Evolutionary conservation across 495 filamentous ascomycete genomes (phyloP).

Genomic region (Talaromyces trachyspermus): DNA sequence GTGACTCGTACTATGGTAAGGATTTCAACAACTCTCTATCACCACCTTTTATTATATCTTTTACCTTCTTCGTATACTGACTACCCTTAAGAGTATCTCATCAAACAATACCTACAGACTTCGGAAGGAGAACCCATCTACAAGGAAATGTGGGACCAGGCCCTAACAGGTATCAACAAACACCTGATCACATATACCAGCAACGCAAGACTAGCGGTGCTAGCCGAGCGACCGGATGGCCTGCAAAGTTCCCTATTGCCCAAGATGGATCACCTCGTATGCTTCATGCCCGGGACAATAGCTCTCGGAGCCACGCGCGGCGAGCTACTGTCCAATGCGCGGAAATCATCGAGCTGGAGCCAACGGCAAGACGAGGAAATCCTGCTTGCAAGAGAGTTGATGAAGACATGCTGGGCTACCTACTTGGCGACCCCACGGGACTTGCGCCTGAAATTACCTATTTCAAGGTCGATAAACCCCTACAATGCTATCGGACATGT

Average conservation of each 20-base stretch:
- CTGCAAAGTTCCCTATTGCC: slow-evolving; percentile 56
- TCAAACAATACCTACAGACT: slow-evolving; percentile 96
- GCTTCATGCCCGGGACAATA: slow-evolving; percentile 95
- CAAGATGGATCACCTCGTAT: slow-evolving; percentile 98
- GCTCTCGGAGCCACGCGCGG: slow-evolving; percentile 84
- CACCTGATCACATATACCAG: slow-evolving; percentile 85
- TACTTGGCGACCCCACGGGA: slow-evolving; percentile 82
- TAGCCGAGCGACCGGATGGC: slow-evolving; percentile 78
- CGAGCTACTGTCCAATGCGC: slow-evolving; percentile 62
- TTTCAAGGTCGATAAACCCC: slow-evolving; percentile 62
- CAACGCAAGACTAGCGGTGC: slow-evolving; percentile 69
- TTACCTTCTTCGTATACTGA: too few relatives aligned
- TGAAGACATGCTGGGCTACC: slow-evolving; percentile 97
- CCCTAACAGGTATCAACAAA: slow-evolving; percentile 78
- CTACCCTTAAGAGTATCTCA: slow-evolving; percentile 73
- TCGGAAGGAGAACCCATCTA: slow-evolving; percentile 80
- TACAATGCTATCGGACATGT: slow-evolving; percentile 33
- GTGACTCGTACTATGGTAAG: slow-evolving; percentile 88
- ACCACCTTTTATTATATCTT: too few relatives aligned
- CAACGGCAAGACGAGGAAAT: slow-evolving; percentile 80
- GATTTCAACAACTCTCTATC: too few relatives aligned
- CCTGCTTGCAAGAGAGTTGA: slow-evolving; percentile 75
- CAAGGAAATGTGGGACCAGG: slow-evolving; percentile 85
- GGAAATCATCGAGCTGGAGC: slow-evolving; percentile 61
- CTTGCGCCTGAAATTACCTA: slow-evolving; percentile 89